Evolutionary conservation across 179 eudicot species (phyloP).

Genomic region (Pouteria campechiana): DNA sequence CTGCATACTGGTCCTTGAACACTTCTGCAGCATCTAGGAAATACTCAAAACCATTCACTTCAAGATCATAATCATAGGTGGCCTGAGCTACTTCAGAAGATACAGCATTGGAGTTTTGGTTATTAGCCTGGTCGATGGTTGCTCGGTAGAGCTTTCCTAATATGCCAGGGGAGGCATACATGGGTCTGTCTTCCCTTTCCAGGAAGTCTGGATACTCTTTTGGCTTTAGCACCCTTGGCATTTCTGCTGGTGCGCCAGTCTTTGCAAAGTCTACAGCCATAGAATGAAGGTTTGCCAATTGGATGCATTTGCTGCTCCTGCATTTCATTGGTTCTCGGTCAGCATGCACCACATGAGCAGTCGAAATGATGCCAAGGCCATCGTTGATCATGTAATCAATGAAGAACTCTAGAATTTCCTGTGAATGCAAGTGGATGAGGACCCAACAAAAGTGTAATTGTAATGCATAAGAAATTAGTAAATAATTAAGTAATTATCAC

Average conservation of each 20-base stretch:
- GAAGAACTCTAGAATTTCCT: slow-evolving; percentile 91
- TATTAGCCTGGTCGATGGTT: slow-evolving; percentile 21
- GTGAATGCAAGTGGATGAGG: slow-evolving; percentile 10
- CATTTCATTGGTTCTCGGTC: slow-evolving; percentile 87
- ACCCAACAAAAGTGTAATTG: no score
- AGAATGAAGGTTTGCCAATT: slow-evolving; percentile 77
- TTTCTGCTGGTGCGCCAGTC: slow-evolving; percentile 91
- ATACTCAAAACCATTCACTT: slow-evolving; percentile 46
- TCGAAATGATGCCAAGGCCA: slow-evolving; percentile 76
- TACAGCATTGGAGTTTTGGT: slow-evolving; percentile 9
- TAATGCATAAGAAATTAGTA: no score
- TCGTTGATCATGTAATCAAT: slow-evolving; percentile 92
- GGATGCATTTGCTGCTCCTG: slow-evolving; percentile 51
- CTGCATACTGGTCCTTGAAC: slow-evolving; percentile 56
- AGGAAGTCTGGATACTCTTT: slow-evolving; percentile 86
- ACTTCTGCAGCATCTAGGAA: slow-evolving; percentile 39
- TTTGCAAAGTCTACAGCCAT: slow-evolving; percentile 99
- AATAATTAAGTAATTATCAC: no score
- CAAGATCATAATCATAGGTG: slow-evolving; percentile 56
- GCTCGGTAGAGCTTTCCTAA: slow-evolving; percentile 83
- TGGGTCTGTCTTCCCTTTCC: slow-evolving; percentile 70
- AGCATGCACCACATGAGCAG: slow-evolving; percentile 79
- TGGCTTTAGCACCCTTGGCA: slow-evolving; percentile 69
- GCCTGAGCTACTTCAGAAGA: slow-evolving; percentile 31
- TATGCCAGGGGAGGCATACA: slow-evolving; percentile 54